phyloP scores from a whole-genome alignment of 768 basidiomycete species.

The Psilocybe tampanensis region DNA sequence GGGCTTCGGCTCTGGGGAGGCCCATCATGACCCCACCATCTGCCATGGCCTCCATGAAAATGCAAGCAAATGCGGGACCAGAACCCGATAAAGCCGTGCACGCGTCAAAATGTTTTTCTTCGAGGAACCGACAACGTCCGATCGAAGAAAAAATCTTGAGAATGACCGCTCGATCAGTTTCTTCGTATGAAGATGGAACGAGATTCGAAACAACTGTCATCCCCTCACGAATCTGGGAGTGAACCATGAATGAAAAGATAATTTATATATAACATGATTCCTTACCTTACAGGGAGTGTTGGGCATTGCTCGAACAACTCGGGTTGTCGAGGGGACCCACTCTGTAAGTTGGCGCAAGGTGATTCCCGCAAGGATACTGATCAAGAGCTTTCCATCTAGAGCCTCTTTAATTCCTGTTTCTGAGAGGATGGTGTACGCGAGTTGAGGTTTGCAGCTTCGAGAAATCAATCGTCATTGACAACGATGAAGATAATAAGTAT shows the following conservation, averaged over 20 bases:
- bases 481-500: not conserved
- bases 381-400: constrained; percentile 85
- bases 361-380: constrained; percentile 98
- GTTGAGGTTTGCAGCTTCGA: constrained; percentile 89
- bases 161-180: constrained; percentile 71
- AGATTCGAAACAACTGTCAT: constrained; percentile 94
- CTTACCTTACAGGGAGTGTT: constrained; percentile 95
- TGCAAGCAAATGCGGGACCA: constrained; percentile 95
- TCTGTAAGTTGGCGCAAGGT: constrained; percentile 78
- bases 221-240: constrained; percentile 88
- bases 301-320: constrained; percentile 95
- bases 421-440: constrained; percentile 72
- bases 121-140: constrained; percentile 92
- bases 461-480: not conserved
- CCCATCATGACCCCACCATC: constrained; percentile 99
- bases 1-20: constrained; percentile 87
- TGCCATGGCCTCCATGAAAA: constrained; percentile 97
- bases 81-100: constrained; percentile 96
- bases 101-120: constrained; percentile 98
- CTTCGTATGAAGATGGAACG: constrained; percentile 49
- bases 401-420: constrained; percentile 82
- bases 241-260: not conserved
- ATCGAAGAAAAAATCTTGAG: constrained; percentile 96
- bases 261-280: not conserved
- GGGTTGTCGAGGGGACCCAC: constrained; percentile 78